Evolutionary conservation across 768 basidiomycete species (phyloP).

Genomic region (Leccinum rimulosum): DNA sequence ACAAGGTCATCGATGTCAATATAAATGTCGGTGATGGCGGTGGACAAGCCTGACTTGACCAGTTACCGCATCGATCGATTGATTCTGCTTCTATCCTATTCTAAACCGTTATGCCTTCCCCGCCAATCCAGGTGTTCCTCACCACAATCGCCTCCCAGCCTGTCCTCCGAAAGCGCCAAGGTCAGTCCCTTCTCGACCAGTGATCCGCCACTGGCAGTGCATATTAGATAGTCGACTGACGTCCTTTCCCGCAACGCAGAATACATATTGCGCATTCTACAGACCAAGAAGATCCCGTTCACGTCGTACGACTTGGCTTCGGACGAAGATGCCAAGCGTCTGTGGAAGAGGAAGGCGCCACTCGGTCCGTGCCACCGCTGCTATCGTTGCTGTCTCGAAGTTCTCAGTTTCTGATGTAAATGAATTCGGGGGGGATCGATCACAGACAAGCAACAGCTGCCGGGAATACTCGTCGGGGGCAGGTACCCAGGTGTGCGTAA

Average conservation of each 20-base stretch:
- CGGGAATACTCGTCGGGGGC: constrained; percentile 78
- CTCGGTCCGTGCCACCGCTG: constrained; percentile 39
- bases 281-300: constrained; percentile 83
- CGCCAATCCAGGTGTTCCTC: constrained; percentile 75
- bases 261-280: constrained; percentile 76
- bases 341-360: constrained; percentile 84
- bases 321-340: constrained; percentile 72
- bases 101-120: constrained; percentile 59
- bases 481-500: constrained; percentile 70
- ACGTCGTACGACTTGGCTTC: constrained; percentile 83
- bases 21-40: not conserved
- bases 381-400: not conserved
- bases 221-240: not conserved
- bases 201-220: not conserved
- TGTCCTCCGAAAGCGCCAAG: constrained; percentile 75
- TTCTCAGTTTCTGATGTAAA: constrained; percentile 1
- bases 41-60: not conserved
- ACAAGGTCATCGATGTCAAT: constrained; percentile 33
- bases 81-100: constrained; percentile 6
- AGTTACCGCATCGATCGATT: not conserved
- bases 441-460: constrained; percentile 78
- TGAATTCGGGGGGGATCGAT: not conserved
- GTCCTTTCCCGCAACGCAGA: constrained; percentile 41
- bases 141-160: constrained; percentile 89
- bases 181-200: constrained; percentile 33